These are phyloP conservation scores for Lepidium campestre DNA, from an alignment of 441 rosid species.

Conservation along the genomic window DNA sequence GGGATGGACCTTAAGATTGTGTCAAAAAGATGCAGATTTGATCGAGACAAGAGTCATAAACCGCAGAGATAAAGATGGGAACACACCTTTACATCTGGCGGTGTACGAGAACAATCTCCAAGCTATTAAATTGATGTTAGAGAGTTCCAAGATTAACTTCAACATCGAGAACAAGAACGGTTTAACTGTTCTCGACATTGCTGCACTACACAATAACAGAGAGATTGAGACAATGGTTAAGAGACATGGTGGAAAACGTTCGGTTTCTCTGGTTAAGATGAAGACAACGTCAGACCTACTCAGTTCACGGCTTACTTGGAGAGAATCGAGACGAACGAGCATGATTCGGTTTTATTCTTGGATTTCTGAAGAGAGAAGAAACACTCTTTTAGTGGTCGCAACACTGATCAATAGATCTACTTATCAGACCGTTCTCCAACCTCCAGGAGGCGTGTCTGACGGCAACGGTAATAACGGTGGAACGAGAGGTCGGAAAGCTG, in stretches of 20 bases:
- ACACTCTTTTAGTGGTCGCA: slow-evolving; percentile 17
- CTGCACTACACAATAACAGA: neutral
- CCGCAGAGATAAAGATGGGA: slow-evolving; percentile 17
- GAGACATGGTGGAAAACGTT: slow-evolving; percentile 2
- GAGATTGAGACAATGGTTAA: neutral
- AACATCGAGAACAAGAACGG: slow-evolving; percentile 9
- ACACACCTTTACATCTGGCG: slow-evolving; percentile 12
- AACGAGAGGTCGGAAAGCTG: neutral
- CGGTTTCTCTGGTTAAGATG: neutral
- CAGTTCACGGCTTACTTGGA: neutral
- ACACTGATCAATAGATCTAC: slow-evolving; percentile 18
- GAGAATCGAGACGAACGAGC: slow-evolving; percentile 1
- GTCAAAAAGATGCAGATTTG: slow-evolving; percentile 18
- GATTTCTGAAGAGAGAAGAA: slow-evolving; percentile 12
- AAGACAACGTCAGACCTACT: slow-evolving; percentile 16
- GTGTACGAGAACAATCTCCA: neutral
- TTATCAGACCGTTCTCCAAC: slow-evolving; percentile 16
- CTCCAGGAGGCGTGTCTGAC: slow-evolving; percentile 13
- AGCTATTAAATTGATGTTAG: slow-evolving; percentile 7
- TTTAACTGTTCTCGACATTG: slow-evolving; percentile 8
- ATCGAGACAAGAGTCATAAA: slow-evolving; percentile 17
- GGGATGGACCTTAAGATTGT: slow-evolving; percentile 23
- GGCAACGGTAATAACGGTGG: neutral
- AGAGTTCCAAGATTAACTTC: slow-evolving; percentile 5
- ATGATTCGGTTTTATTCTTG: slow-evolving; percentile 6